phyloP scores from a whole-genome alignment of 2,329 filamentous ascomycete genomes.

The Lasiodiplodia citricola region DNA sequence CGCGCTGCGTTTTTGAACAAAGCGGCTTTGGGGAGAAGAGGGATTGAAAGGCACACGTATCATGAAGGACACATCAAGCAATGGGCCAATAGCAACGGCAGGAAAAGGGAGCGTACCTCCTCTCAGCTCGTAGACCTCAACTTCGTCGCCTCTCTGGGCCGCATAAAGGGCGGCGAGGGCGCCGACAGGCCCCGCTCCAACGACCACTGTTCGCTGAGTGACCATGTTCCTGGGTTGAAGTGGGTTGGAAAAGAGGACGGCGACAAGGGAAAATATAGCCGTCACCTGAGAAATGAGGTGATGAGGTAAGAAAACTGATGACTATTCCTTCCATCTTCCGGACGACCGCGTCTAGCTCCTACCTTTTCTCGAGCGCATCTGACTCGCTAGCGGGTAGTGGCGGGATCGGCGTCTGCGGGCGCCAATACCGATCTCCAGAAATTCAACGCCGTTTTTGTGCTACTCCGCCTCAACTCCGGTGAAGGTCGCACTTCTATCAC shows the following conservation, averaged over 20 bases:
- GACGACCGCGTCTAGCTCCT: slow-evolving; percentile 24
- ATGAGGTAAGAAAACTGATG: slow-evolving; percentile 30
- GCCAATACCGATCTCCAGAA: slow-evolving; percentile 24
- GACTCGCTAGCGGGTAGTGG: slow-evolving; percentile 15
- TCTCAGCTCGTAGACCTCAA: slow-evolving; percentile 92
- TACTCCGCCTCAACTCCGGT: slow-evolving; percentile 21
- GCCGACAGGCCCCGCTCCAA: slow-evolving; percentile 93
- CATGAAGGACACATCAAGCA: not conserved
- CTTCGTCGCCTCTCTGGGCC: slow-evolving; percentile 82
- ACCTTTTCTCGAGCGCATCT: not conserved
- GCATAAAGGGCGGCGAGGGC: slow-evolving; percentile 92
- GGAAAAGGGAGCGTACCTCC: slow-evolving; percentile 66
- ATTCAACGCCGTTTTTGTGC: slow-evolving; percentile 25
- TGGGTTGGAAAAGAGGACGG: not conserved
- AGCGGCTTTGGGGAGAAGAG: not conserved
- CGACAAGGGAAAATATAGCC: slow-evolving; percentile 17
- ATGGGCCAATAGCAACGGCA: not conserved
- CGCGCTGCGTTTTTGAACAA: not conserved
- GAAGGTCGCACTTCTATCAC: not conserved
- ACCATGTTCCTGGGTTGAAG: slow-evolving; percentile 22
- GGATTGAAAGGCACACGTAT: not conserved
- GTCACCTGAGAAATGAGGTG: slow-evolving; percentile 19
- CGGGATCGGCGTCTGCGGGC: slow-evolving; percentile 22
- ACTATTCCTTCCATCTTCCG: not conserved
- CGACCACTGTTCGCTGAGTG: slow-evolving; percentile 75